phyloP scores from a whole-genome alignment of 2,329 filamentous ascomycete genomes.

The Byssochlamys sp. region DNA sequence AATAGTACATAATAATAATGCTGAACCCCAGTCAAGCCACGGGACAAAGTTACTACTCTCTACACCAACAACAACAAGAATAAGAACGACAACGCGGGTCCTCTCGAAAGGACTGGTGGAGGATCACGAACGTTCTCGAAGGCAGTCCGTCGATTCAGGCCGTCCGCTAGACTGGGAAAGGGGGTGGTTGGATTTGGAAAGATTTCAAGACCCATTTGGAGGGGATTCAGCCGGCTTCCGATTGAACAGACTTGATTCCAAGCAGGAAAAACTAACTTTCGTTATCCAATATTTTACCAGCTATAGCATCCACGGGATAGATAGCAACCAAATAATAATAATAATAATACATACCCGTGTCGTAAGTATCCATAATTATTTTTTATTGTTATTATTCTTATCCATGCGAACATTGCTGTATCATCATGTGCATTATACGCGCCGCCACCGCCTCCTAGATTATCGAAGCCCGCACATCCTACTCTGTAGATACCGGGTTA shows the following conservation, averaged over 20 bases:
- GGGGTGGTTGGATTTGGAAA: neutral
- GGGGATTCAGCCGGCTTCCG: neutral
- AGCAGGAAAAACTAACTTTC: neutral
- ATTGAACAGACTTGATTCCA: neutral
- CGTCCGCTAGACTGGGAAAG: neutral
- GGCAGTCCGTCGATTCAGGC: neutral
- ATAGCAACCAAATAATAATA: no score
- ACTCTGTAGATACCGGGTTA: neutral
- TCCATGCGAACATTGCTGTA: neutral
- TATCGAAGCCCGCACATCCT: neutral
- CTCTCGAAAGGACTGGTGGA: neutral
- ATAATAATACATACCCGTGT: neutral
- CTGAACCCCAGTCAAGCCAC: neutral
- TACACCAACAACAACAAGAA: no score
- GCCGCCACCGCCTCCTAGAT: neutral
- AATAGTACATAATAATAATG: neutral
- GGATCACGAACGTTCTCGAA: neutral
- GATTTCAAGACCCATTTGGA: neutral
- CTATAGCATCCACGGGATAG: neutral
- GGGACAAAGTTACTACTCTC: neutral
- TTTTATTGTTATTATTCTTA: neutral
- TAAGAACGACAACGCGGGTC: neutral
- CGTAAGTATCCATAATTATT: neutral
- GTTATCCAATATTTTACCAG: neutral
- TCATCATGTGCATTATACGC: neutral